Evolutionary conservation across 2,329 filamentous ascomycete species (phyloP).

Genomic region (Zelopaecilomyces penicillatus): DNA sequence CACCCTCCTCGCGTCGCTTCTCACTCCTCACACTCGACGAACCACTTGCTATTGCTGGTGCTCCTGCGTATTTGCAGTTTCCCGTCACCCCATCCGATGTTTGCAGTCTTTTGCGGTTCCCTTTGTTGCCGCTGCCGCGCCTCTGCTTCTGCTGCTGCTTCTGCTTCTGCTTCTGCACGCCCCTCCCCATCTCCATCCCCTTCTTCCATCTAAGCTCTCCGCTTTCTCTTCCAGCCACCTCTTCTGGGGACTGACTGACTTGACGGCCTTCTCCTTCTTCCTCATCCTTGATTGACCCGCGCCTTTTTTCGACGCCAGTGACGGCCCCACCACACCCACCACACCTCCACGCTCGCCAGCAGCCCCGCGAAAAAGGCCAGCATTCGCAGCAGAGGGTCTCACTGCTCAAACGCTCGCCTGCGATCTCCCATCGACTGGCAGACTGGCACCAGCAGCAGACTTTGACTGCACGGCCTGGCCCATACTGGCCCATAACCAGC

Average conservation of each 20-base stretch:
- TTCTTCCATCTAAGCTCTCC: neutral
- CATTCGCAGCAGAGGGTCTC: neutral
- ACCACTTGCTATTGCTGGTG: constrained; percentile 2
- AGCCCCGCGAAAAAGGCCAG: no score
- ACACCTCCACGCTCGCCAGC: no score
- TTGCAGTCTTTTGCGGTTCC: no score
- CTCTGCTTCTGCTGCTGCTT: neutral
- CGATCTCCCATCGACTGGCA: constrained; percentile 1
- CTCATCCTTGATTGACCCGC: neutral
- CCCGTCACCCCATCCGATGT: no score
- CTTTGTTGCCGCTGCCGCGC: neutral
- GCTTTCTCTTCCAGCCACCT: constrained; percentile 8
- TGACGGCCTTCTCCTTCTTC: neutral
- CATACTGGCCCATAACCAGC: neutral
- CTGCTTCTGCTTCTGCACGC: neutral
- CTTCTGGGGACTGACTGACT: neutral
- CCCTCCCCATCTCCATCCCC: neutral
- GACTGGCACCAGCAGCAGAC: neutral
- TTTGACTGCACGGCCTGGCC: constrained; percentile 8
- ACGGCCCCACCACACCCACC: constrained; percentile 7
- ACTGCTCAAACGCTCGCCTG: constrained; percentile 1
- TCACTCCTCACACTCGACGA: neutral
- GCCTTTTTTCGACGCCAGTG: constrained; percentile 2
- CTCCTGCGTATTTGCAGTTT: neutral
- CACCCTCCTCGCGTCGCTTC: constrained; percentile 3